Base-by-base conservation (phyloP, 2,329 filamentous ascomycete species). In the Stemphylium vesicarium region DNA sequence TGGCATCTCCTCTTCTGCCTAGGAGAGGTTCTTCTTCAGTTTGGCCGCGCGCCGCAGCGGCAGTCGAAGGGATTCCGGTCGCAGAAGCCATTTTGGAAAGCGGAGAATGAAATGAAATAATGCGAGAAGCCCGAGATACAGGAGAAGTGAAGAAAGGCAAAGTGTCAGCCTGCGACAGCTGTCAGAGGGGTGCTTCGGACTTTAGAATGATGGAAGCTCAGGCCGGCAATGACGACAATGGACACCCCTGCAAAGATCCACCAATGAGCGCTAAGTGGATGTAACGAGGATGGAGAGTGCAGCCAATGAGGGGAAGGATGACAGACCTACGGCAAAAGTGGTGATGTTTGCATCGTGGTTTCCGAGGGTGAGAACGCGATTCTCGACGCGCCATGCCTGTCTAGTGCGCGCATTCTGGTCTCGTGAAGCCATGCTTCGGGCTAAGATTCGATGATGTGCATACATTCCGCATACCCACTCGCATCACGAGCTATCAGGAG, bases 21-120 rank as follows among this genome's bases (percentile, higher is more conserved):
- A 94, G 80, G 48, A 94, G 79, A 61, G 90, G 90, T 68, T 91
- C 87, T 46, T 88, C 82, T 69, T 91, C 88, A 33, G 75, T 75
- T 32, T 56, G 45, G 16, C 67, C 64, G 57, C 70, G 72, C 65
- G 53, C 73, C 70, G 51, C 77, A 73, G 64, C 66, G 37, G 58
- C 65, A 50, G 61, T 69, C 64, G 88, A 81, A 20, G 88, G 87
- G 53, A 89, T 84, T 49, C 86, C 87, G 32, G 88, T 88, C 50
- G 86, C 82, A 57, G 88, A 90, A 29, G 88, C 84, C 89, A 92
- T 92, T 38, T 9, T 60, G 40, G 26, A 37, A 32, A 22, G n/a
- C 26, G 29, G 1, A 41, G 29, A 47, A 20, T 15, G 24, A 16
- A 16, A 13, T 12, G 33, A 31, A 40, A 20, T 6, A 12, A 38